Evolutionary conservation across 2,329 filamentous ascomycete species (phyloP).

Genomic region (Ascochyta koolunga): DNA sequence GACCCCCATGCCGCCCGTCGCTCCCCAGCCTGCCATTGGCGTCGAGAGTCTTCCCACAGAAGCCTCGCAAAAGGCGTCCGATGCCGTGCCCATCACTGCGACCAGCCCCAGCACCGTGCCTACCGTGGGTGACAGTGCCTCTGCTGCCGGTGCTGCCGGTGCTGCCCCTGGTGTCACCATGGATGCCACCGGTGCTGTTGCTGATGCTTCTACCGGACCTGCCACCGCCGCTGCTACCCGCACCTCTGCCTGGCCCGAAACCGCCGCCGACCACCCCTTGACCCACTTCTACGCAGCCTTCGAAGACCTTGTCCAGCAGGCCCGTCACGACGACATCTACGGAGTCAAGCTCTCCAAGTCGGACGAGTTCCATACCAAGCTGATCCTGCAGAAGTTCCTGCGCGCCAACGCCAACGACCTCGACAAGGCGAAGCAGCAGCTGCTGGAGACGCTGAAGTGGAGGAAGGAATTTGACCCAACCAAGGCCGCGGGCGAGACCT

Average conservation of each 20-base stretch:
- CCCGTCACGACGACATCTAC: constrained; percentile 81
- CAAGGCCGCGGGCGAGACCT: constrained; percentile 66
- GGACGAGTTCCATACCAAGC: constrained; percentile 73
- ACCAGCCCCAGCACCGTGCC: constrained; percentile 13
- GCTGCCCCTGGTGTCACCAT: constrained; percentile 17
- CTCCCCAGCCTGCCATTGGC: constrained; percentile 11
- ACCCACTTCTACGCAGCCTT: constrained; percentile 65
- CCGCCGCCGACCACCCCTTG: constrained; percentile 52
- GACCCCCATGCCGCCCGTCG: constrained; percentile 19
- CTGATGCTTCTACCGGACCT: neutral
- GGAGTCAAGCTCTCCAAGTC: constrained; percentile 68
- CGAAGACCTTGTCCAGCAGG: constrained; percentile 61
- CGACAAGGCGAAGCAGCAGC: constrained; percentile 75
- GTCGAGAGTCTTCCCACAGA: constrained; percentile 13
- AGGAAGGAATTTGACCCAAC: constrained; percentile 76
- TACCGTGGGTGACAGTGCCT: constrained; percentile 1
- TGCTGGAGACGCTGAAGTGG: constrained; percentile 81
- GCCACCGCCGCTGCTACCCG: constrained; percentile 8
- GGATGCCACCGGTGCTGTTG: constrained; percentile 4
- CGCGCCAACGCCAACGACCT: constrained; percentile 84
- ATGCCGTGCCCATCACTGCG: constrained; percentile 20
- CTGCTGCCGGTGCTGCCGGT: constrained; percentile 9
- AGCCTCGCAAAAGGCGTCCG: constrained; percentile 9
- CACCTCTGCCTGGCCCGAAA: constrained; percentile 45
- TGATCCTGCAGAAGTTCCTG: constrained; percentile 91